Conservation (phyloP, 805 yeast genomes). For the Saccharomycopsis guyanensis region DNA sequence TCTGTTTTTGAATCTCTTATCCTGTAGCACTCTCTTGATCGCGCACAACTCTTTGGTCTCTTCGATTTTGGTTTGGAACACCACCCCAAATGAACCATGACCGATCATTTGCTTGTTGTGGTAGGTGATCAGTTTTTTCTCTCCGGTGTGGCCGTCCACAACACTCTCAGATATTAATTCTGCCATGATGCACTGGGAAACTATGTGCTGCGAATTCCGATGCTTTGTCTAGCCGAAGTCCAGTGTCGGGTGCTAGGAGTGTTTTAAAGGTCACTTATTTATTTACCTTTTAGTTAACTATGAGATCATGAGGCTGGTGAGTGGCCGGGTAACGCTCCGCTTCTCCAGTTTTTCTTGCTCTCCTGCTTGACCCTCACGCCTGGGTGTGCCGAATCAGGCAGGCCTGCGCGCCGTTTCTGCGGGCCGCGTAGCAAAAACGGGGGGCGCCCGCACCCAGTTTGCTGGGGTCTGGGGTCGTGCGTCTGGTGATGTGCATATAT, state of each 20-base stretch:
- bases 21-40: conserved; percentile 93
- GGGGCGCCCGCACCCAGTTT: too few relatives aligned
- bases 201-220: background rate
- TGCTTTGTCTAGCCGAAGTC: background rate
- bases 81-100: conserved; percentile 99
- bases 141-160: conserved; percentile 65
- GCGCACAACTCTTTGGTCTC: conserved; percentile 81
- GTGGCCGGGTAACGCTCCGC: background rate
- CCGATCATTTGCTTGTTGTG: conserved; percentile 88
- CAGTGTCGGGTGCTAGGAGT: too few relatives aligned
- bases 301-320: background rate
- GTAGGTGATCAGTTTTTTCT: conserved; percentile 54
- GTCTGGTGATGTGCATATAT: too few relatives aligned
- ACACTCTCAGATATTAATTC: conserved; percentile 43
- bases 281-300: background rate
- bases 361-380: too few relatives aligned
- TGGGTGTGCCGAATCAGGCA: too few relatives aligned
- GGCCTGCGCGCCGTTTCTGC: too few relatives aligned
- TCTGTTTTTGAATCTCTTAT: conserved; percentile 86
- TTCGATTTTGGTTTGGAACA: conserved; percentile 75
- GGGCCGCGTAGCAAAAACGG: too few relatives aligned
- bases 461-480: too few relatives aligned
- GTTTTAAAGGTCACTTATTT: too few relatives aligned
- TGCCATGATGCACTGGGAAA: background rate
- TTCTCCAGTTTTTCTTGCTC: background rate